Conservation (phyloP, 2,329 filamentous ascomycete genomes). For the Exutisphaerella laricina region DNA sequence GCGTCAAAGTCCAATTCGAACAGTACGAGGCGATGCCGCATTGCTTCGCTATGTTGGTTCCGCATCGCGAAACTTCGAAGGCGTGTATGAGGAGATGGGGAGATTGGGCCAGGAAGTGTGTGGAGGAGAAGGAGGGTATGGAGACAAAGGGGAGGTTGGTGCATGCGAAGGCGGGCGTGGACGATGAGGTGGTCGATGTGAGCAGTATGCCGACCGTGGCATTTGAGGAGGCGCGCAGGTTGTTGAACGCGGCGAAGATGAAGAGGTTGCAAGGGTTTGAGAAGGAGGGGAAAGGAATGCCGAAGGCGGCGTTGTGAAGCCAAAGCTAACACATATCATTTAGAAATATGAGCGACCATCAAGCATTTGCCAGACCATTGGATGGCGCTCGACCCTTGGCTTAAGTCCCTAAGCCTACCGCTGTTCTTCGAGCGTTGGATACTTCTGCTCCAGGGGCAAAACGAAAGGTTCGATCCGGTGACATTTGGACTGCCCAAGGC, state of each 20-base stretch:
- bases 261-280: conserved; percentile 30
- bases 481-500: no score
- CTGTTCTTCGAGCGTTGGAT: no score
- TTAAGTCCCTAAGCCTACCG: no score
- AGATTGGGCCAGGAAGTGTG: conserved; percentile 25
- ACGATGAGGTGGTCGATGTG: conserved; percentile 29
- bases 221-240: conserved; percentile 26
- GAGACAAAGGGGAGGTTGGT: conserved; percentile 30
- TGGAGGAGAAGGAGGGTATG: conserved; percentile 24
- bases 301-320: conserved; percentile 27
- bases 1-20: conserved; percentile 59
- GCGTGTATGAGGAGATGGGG: conserved; percentile 37
- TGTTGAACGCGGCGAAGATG: conserved; percentile 28
- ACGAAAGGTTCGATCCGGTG: no score
- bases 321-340: neutral
- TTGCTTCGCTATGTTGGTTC: conserved; percentile 50
- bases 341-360: neutral
- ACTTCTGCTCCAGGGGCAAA: no score
- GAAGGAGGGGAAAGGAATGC: conserved; percentile 30
- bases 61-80: conserved; percentile 27
- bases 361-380: no score
- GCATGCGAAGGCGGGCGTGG: conserved; percentile 28
- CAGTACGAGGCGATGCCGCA: conserved; percentile 80
- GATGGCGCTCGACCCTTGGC: no score
- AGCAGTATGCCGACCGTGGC: conserved; percentile 18